Percentiles rank a stretch among this genome's conserved stretches.
Evolutionary conservation across 768 basidiomycete species (phyloP).

Genomic region (Tylopilus sp.): DNA sequence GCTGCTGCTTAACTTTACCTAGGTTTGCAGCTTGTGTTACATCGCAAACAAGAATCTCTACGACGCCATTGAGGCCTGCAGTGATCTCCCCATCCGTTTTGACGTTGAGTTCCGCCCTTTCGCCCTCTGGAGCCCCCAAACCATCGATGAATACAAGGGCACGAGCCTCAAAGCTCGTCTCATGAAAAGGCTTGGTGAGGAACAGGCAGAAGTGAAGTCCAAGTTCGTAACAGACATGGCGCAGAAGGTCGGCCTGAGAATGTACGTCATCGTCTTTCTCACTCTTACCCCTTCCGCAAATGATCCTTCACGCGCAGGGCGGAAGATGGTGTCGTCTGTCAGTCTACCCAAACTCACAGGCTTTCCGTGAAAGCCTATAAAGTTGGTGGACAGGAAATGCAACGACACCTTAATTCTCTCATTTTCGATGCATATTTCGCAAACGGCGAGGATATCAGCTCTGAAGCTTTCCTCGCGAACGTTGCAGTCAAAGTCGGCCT

Average conservation of each 20-base stretch:
- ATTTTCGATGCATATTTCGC: constrained; percentile 42
- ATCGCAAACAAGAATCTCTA: constrained; percentile 37
- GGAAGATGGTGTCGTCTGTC: constrained; percentile 38
- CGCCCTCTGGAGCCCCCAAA: constrained; percentile 21
- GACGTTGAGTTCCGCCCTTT: constrained; percentile 37
- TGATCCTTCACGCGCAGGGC: constrained; percentile 21
- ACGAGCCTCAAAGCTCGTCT: constrained; percentile 23
- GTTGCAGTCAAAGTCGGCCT: constrained; percentile 40
- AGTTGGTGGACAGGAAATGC: constrained; percentile 39
- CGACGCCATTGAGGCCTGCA: constrained; percentile 35
- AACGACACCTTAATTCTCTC: constrained; percentile 34
- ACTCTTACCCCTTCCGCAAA: not conserved
- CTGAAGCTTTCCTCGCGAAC: constrained; percentile 32
- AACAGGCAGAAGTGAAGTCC: constrained; percentile 25
- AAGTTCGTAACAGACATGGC: constrained; percentile 29
- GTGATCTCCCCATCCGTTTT: constrained; percentile 31
- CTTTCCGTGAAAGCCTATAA: constrained; percentile 43
- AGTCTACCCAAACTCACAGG: constrained; percentile 42
- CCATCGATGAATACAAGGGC: constrained; percentile 19
- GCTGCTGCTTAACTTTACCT: constrained; percentile 5
- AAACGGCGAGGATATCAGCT: constrained; percentile 38
- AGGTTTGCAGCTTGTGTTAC: constrained; percentile 39
- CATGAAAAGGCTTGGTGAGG: constrained; percentile 26
- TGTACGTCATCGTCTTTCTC: constrained; percentile 16
- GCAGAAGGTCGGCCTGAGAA: constrained; percentile 22